Evolutionary conservation across 805 yeast species (phyloP).

Genomic region (Candida ovalis): DNA sequence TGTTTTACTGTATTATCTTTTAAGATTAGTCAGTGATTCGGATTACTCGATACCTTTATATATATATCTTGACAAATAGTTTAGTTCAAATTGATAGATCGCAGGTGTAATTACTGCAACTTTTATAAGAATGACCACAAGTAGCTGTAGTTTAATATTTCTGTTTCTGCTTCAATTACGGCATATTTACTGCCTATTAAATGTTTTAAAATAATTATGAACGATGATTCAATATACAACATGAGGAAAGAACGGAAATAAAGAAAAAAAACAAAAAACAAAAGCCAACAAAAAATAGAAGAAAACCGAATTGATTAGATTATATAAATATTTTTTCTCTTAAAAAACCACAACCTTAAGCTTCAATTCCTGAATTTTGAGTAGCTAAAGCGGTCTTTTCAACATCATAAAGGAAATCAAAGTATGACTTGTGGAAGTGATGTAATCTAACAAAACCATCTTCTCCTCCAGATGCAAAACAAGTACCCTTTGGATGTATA

Average conservation of each 20-base stretch:
- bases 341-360: too few species aligned
- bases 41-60: too few species aligned
- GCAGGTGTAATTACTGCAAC: too few species aligned
- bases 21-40: too few species aligned
- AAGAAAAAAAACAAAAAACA: conserved; percentile 1
- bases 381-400: conserved; percentile 64
- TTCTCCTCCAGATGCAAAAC: conserved; percentile 97
- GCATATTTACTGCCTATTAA: too few species aligned
- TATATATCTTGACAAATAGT: too few species aligned
- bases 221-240: not conserved
- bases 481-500: conserved; percentile 88
- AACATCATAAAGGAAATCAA: conserved; percentile 88
- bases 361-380: conserved; percentile 18
- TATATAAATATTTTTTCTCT: too few species aligned
- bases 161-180: too few species aligned
- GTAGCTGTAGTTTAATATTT: too few species aligned
- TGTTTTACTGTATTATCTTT: too few species aligned
- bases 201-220: not conserved
- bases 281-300: conserved; percentile 1
- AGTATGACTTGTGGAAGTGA: conserved; percentile 87
- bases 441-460: conserved; percentile 97
- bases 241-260: not conserved
- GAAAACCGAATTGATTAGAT: not conserved
- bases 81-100: too few species aligned
- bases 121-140: too few species aligned